Base-by-base conservation (phyloP, 768 basidiomycete genomes). In the Rickenella mellea region DNA sequence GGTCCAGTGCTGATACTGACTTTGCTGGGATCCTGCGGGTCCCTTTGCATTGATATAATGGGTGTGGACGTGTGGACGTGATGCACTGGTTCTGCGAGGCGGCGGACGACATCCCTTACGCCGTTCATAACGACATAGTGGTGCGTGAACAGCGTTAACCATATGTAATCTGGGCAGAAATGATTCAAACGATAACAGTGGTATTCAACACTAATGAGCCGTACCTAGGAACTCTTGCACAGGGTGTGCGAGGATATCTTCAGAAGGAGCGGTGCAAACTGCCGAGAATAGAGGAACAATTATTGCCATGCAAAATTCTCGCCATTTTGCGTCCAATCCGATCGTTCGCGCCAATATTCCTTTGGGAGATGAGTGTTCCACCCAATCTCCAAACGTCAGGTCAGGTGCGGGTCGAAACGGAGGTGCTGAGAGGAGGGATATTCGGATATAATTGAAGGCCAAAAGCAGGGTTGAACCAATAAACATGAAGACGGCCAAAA, bases 251-350 rank as follows among this genome's bases (percentile, higher is more conserved):
- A 69, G 57, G 0, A 84, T 64, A 44, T 74, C 74, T 8, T 68
- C 63, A 30, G 67, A 66, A 0, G 77, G 67, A 3, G 80, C 74
- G 0, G 85, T 85, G 44, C 81, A 82, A 3, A 87, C 76, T 0
- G 80, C 82, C 17, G 82, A 82, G 53, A 84, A 83, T 27, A 87
- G 54, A 0, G 83, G 81, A 1, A 78, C 51, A 32, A 87, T 54
- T 1, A 85, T 63, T 17, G 65, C 64, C 4, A 66, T 56, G 10
- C 73, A 63, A 55, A 84, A 84, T 9, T 61, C 58, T 11, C 47
- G 49, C 77, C 80, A 83, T 0, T 63, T 54, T 9, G 48, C 40
- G 47, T 83, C 80, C 41, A 76, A 51, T 5, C 73, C 71, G 3
- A 64, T 51, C 49, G 57, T 61, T 41, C 60, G 62, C 5, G 69